Conservation (phyloP, 2,329 filamentous ascomycete species). For the Dactylonectria estremocensis region DNA sequence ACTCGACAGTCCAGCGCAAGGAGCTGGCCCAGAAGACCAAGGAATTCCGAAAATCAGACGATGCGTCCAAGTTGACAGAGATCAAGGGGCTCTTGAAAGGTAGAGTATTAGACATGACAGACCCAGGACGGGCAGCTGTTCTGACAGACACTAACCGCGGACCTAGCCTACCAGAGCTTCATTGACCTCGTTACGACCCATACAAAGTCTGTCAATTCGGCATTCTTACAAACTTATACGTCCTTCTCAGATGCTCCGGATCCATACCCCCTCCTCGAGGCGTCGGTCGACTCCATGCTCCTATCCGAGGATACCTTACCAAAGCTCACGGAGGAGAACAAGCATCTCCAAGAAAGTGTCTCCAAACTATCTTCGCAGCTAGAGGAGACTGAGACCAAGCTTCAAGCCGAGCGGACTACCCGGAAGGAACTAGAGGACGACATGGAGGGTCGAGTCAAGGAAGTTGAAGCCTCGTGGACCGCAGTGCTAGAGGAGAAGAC, state of each 20-base stretch:
- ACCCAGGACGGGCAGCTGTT: not conserved
- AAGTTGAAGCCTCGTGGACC: slow-evolving; percentile 91
- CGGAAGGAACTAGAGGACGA: slow-evolving; percentile 83
- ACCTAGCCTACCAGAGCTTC: slow-evolving; percentile 91
- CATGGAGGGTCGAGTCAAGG: slow-evolving; percentile 86
- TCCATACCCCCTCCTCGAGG: slow-evolving; percentile 95
- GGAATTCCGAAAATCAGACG: slow-evolving; percentile 94
- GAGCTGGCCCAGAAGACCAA: slow-evolving; percentile 99
- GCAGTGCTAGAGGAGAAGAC: slow-evolving; percentile 94
- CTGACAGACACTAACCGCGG: slow-evolving; percentile 24
- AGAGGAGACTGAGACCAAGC: slow-evolving; percentile 83
- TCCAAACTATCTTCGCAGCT: slow-evolving; percentile 83
- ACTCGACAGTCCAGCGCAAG: slow-evolving; percentile 96
- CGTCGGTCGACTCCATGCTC: slow-evolving; percentile 94
- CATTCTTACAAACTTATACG: slow-evolving; percentile 94
- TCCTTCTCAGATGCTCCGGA: slow-evolving; percentile 96
- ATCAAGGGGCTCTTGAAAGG: slow-evolving; percentile 92
- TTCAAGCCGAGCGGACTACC: slow-evolving; percentile 83
- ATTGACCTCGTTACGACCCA: slow-evolving; percentile 97
- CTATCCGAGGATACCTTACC: slow-evolving; percentile 93
- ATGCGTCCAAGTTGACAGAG: slow-evolving; percentile 87
- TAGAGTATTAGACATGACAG: slow-evolving; percentile 51
- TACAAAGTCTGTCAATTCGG: slow-evolving; percentile 92
- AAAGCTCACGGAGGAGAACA: slow-evolving; percentile 89
- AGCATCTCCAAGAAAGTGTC: slow-evolving; percentile 86